Base-by-base conservation (phyloP, 192 early-diverging fungal genomes). In the Glomus cerebriforme region DNA sequence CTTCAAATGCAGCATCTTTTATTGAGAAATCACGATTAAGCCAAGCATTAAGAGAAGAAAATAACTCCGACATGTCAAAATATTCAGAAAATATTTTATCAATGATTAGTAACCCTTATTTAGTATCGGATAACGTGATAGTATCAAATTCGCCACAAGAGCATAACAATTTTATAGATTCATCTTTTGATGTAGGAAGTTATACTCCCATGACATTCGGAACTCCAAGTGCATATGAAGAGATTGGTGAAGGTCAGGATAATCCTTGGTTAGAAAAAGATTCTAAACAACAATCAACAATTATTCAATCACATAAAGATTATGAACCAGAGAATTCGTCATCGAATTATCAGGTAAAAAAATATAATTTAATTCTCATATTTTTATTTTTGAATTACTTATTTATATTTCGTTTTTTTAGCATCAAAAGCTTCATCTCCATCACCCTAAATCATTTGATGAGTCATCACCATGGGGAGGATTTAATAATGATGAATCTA, bases 231-330 rank as follows among this genome's bases (percentile, higher is more conserved):
- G 77, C 75, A 13, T 89, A 87, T 80, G 85, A 86, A 27, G 85
- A 89, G 60, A 87, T 87, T 75, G 80, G 75, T 24, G 86, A 73
- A 17, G 80, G 59, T 13, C 59, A 60, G 24, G 78, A 77, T 47
- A 85, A 85, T 62, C 84, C 84, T 4, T 85, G 84, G 84, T 68
- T 65, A 12, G 81, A 80, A 34, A 31, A 31, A 65, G 31, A 32
- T 32, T 65, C 49, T 19, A 54, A 54, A 22, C 49, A 54, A 54
- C 49, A 54, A 54, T 54, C 49, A 22, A 19, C 49, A 22, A 49
- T 19, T 1, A 17, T 2, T 19, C 47, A 49, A 49, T 19, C 47
- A 19, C 47, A 15, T 49, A 49, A 49, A 49, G 47, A 49, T 19
- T 17, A 39, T 39, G 37, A 39, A 39, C 9, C 9, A 0, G 10